Conservation (phyloP, 2,329 filamentous ascomycete genomes). For the Ophiostoma populinum region DNA sequence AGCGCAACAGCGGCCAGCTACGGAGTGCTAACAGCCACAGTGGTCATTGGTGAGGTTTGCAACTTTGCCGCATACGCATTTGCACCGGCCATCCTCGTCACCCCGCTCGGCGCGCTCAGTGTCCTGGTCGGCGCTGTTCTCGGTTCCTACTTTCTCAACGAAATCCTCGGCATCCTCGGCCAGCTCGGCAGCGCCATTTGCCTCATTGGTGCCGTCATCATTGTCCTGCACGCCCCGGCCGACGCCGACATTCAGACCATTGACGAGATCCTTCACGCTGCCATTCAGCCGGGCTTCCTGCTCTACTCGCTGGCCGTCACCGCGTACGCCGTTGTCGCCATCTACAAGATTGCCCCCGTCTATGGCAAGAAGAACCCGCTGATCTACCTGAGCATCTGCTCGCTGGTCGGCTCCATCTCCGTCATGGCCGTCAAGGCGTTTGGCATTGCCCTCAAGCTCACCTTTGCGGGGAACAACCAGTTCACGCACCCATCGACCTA, state of each 20-base stretch:
- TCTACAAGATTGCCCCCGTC: slow-evolving; percentile 77
- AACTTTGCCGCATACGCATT: slow-evolving; percentile 98
- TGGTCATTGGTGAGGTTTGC: slow-evolving; percentile 83
- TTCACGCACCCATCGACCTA: slow-evolving; percentile 92
- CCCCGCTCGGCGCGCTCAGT: slow-evolving; percentile 79
- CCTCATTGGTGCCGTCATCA: slow-evolving; percentile 88
- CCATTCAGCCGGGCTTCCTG: slow-evolving; percentile 81
- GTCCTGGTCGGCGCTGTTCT: slow-evolving; percentile 90
- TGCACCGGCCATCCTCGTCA: slow-evolving; percentile 95
- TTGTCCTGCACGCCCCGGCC: slow-evolving; percentile 89
- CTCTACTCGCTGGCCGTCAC: slow-evolving; percentile 68
- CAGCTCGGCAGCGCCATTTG: slow-evolving; percentile 94
- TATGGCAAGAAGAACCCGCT: slow-evolving; percentile 93
- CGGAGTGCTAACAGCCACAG: slow-evolving; percentile 25
- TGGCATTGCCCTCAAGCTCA: slow-evolving; percentile 91
- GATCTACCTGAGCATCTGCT: slow-evolving; percentile 95
- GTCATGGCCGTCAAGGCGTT: slow-evolving; percentile 99
- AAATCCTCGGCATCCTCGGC: slow-evolving; percentile 76
- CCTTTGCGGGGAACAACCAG: slow-evolving; percentile 83
- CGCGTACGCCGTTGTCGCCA: slow-evolving; percentile 81
- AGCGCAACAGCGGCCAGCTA: background rate
- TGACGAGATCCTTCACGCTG: slow-evolving; percentile 79
- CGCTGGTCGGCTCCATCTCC: slow-evolving; percentile 87
- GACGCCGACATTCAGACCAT: slow-evolving; percentile 84
- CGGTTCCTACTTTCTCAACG: slow-evolving; percentile 84